phyloP scores from a whole-genome alignment of 371 early-diverging fungal genomes.

The Mucor velutinosus region DNA sequence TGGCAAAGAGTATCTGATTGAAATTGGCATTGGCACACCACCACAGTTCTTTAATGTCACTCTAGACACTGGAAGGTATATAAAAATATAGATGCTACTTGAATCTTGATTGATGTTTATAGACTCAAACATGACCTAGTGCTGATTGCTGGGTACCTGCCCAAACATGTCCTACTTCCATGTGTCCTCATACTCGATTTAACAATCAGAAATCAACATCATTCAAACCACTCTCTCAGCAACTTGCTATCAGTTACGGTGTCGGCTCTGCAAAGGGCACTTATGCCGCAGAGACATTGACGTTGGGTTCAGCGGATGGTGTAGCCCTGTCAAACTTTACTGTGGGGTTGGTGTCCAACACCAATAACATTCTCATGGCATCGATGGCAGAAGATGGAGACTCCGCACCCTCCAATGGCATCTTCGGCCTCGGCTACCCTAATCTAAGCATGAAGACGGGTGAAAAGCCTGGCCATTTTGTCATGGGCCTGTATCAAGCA shows the following conservation, averaged over 20 bases:
- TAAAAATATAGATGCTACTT: no score
- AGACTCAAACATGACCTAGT: constrained; percentile 11
- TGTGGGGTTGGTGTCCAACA: background rate
- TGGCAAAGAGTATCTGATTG: constrained; percentile 42
- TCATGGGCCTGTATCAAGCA: constrained; percentile 38
- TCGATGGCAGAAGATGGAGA: constrained; percentile 19
- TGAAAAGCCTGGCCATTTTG: constrained; percentile 38
- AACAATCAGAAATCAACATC: constrained; percentile 32
- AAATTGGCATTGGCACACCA: constrained; percentile 46
- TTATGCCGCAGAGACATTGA: constrained; percentile 38
- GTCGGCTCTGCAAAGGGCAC: constrained; percentile 46
- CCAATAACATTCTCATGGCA: background rate
- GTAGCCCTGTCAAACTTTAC: constrained; percentile 6
- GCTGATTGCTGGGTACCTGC: constrained; percentile 51
- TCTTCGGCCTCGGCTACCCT: constrained; percentile 55
- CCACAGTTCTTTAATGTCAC: constrained; percentile 44
- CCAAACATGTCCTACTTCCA: constrained; percentile 21
- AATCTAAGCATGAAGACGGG: constrained; percentile 40
- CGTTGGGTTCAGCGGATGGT: constrained; percentile 15
- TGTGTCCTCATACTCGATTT: constrained; percentile 44
- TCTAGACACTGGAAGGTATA: constrained; percentile 39
- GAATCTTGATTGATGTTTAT: no score
- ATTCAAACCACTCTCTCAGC: constrained; percentile 19
- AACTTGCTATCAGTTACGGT: constrained; percentile 42
- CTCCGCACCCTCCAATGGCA: constrained; percentile 42